Percentiles rank a stretch among this genome's conserved stretches.
phyloP scores from a whole-genome alignment of 768 basidiomycete species.

The Hericium erinaceus region DNA sequence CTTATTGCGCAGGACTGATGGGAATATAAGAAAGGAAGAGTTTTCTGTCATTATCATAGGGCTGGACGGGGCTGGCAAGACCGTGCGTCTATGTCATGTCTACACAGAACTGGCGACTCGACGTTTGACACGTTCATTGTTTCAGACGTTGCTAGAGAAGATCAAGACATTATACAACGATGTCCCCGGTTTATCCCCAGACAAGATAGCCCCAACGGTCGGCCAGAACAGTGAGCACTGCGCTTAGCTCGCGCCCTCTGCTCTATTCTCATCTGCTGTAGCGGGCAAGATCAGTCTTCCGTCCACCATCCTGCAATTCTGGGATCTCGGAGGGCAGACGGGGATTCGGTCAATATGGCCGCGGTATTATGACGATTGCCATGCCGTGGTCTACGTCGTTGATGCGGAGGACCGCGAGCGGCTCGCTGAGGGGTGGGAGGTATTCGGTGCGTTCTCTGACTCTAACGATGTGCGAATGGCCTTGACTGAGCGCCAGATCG shows the following conservation, averaged over 20 bases:
- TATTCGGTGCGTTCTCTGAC: conserved; percentile 64
- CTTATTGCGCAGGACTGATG: neutral
- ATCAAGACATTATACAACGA: conserved; percentile 91
- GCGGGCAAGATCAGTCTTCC: conserved; percentile 91
- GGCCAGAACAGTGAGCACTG: conserved; percentile 85
- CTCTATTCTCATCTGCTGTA: conserved; percentile 20
- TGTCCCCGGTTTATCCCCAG: conserved; percentile 76
- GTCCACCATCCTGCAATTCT: conserved; percentile 91
- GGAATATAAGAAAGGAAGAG: conserved; percentile 59
- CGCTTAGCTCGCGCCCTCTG: neutral
- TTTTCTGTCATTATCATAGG: conserved; percentile 95
- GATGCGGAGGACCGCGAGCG: conserved; percentile 88
- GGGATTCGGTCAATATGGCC: conserved; percentile 95
- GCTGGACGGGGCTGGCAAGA: conserved; percentile 88
- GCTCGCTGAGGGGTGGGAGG: conserved; percentile 91
- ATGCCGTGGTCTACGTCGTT: conserved; percentile 92
- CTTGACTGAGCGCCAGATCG: conserved; percentile 16
- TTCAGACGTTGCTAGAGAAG: conserved; percentile 78
- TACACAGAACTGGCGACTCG: neutral
- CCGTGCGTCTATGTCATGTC: conserved; percentile 33
- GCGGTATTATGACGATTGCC: conserved; percentile 91
- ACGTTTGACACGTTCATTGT: neutral
- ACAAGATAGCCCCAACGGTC: conserved; percentile 93
- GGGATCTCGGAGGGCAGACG: conserved; percentile 92
- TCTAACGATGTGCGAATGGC: neutral